Base-by-base conservation (phyloP, 2,329 filamentous ascomycete species). In the Talaromyces funiculosus region DNA sequence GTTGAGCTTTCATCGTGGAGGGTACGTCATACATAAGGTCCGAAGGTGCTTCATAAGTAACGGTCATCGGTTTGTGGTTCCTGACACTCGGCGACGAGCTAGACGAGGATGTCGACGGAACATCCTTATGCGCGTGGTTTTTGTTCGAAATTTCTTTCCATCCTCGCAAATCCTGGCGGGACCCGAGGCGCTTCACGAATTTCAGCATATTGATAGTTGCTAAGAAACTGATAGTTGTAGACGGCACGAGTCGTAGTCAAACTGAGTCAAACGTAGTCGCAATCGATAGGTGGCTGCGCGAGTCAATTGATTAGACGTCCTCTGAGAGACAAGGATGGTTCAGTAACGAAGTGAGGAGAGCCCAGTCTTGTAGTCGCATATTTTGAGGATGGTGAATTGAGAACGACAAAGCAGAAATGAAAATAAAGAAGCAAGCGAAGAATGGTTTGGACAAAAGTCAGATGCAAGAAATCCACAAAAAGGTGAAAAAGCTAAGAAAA, bases 31-130 rank as follows among this genome's bases (percentile, higher is more conserved):
- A 47, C 3, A 26, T 35, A 18, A 53, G n/a, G 8, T 43, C 24
- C 22, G 37, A 37, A 10, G 66, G 65, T 4, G 66, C 20, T 29
- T 56, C 53, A 4, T 43, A 37, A 4, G 45, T 53, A 8, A 42
- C 45, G 22, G 45, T 16, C 45, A 53, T 53, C 5, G 33, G 24
- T 9, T 18, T 59, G 8, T 31, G 33, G 43, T 35, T 53, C 24
- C 35, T 53, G 7, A 53, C 42, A 20, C 37, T 38, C 7, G 68
- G 83, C 1, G 81, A 78, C 64, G 83, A 86, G 61, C 75, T 82
- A 0, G 82, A 86, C 65, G 84, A 86, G 64, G 83, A 85, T 63
- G 75, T 81, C 38, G 84, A 83, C n/a, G 82, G 81, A 0, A 69
- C 73, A 1, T 81, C 64, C 85, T 84, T 63, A 62, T 74, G 0